These are phyloP conservation scores for Aureobasidium uvarum DNA, from an alignment of 2,329 filamentous ascomycete genomes.

Conservation along the genomic window DNA sequence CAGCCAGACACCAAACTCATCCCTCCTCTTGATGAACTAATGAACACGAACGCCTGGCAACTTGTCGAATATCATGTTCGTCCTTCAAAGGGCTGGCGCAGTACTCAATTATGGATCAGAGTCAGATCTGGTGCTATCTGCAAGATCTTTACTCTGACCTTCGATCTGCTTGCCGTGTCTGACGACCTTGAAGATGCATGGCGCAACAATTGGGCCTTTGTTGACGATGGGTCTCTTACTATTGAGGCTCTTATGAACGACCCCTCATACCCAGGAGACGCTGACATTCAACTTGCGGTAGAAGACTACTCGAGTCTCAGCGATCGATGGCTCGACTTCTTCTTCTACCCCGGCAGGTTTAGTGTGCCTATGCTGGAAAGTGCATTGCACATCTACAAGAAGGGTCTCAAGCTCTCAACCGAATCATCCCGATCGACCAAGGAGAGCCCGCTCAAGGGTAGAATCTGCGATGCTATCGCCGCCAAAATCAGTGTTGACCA, in stretches of 20 bases:
- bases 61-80: conserved; percentile 49
- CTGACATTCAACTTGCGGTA: conserved; percentile 29
- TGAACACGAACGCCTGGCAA: conserved; percentile 53
- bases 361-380: conserved; percentile 77
- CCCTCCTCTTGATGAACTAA: conserved; percentile 57
- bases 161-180: conserved; percentile 56
- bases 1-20: conserved; percentile 63
- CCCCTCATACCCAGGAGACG: conserved; percentile 42
- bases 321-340: conserved; percentile 82
- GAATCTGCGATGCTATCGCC: conserved; percentile 69
- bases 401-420: conserved; percentile 51
- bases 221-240: conserved; percentile 45
- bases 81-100: conserved; percentile 41
- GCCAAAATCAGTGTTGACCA: conserved; percentile 66
- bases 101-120: conserved; percentile 49
- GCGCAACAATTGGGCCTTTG: conserved; percentile 53
- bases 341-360: conserved; percentile 82
- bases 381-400: conserved; percentile 76
- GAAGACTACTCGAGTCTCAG: conserved; percentile 37
- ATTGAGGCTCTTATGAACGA: conserved; percentile 43
- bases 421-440: conserved; percentile 36
- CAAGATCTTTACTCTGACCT: conserved; percentile 68
- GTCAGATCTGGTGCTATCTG: conserved; percentile 57
- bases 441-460: conserved; percentile 66
- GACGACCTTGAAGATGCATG: conserved; percentile 68